Evolutionary conservation across 441 rosid genomes (phyloP).

Genomic region (Breynia disticha): DNA sequence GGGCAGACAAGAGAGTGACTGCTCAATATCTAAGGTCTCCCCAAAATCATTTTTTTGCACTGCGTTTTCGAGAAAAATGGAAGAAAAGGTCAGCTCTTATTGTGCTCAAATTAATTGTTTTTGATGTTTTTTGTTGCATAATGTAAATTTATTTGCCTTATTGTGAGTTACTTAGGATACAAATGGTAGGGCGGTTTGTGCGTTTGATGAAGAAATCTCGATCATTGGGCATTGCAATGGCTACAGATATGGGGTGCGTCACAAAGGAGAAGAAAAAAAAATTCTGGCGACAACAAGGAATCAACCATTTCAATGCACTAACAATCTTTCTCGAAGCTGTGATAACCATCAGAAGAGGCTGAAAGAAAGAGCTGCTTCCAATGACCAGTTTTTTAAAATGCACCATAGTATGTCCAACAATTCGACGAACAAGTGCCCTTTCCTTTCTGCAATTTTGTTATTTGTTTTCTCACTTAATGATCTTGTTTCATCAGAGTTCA

Average conservation of each 20-base stretch:
- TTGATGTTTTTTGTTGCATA: constrained; percentile 9
- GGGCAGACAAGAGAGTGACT: constrained; percentile 21
- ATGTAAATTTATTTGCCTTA: constrained; percentile 11
- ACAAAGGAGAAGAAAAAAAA: constrained; percentile 16
- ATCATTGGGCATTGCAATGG: constrained; percentile 24
- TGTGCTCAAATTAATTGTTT: constrained; percentile 6
- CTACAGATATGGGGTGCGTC: constrained; percentile 20
- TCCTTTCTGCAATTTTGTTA: neutral
- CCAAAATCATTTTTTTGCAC: constrained; percentile 37
- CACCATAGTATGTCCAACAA: constrained; percentile 16
- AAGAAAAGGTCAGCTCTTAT: constrained; percentile 36
- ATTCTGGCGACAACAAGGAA: constrained; percentile 27
- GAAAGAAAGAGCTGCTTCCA: constrained; percentile 23
- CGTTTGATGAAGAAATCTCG: constrained; percentile 36
- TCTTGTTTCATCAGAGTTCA: constrained; percentile 8
- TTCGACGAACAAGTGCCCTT: constrained; percentile 19
- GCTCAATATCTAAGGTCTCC: constrained; percentile 22
- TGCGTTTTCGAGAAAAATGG: constrained; percentile 35
- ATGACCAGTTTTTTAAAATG: constrained; percentile 16
- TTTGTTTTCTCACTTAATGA: neutral
- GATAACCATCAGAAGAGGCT: constrained; percentile 15
- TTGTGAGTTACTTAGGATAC: constrained; percentile 34
- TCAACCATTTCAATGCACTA: constrained; percentile 19
- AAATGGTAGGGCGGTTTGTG: constrained; percentile 23
- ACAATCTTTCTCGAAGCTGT: constrained; percentile 20